Evolutionary conservation across 768 basidiomycete genomes (phyloP).

Genomic region (Boletus rex-veris): DNA sequence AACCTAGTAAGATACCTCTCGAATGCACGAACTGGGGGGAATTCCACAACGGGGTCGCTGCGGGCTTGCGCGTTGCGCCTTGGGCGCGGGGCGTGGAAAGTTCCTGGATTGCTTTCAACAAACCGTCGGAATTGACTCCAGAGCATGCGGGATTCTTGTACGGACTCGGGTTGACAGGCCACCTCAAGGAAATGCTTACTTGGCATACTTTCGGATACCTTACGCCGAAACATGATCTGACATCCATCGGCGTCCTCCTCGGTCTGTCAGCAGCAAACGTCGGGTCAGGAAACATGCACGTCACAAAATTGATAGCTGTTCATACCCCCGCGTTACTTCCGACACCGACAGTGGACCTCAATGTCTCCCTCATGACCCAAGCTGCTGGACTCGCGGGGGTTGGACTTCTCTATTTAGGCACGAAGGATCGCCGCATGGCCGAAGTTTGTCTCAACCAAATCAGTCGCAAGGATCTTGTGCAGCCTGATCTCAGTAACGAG

Average conservation of each 20-base stretch:
- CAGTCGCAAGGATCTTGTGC: constrained; percentile 69
- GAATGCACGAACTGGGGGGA: constrained; percentile 91
- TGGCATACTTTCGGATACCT: constrained; percentile 97
- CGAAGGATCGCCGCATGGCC: constrained; percentile 85
- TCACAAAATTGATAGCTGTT: constrained; percentile 88
- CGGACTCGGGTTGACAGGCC: constrained; percentile 89
- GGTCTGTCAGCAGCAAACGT: constrained; percentile 91
- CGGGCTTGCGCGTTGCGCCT: constrained; percentile 79
- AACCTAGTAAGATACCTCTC: constrained; percentile 63
- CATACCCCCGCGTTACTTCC: constrained; percentile 93
- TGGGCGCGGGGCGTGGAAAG: constrained; percentile 77
- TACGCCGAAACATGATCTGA: constrained; percentile 93
- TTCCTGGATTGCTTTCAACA: constrained; percentile 96
- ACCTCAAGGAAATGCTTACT: constrained; percentile 82
- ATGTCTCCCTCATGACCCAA: constrained; percentile 87
- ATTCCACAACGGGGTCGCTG: constrained; percentile 96
- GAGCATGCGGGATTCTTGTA: constrained; percentile 97
- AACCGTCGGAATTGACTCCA: constrained; percentile 83
- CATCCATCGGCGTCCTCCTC: constrained; percentile 88
- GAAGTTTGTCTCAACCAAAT: constrained; percentile 89
- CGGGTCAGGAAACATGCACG: constrained; percentile 79
- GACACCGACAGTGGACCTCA: constrained; percentile 80
- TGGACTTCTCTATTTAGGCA: constrained; percentile 87
- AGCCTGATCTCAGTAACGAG: constrained; percentile 81
- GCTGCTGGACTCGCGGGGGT: constrained; percentile 84